Percentiles rank a stretch among this genome's conserved stretches.
Conservation (phyloP, 129 eudicot genomes). For the Arctium lappa region DNA sequence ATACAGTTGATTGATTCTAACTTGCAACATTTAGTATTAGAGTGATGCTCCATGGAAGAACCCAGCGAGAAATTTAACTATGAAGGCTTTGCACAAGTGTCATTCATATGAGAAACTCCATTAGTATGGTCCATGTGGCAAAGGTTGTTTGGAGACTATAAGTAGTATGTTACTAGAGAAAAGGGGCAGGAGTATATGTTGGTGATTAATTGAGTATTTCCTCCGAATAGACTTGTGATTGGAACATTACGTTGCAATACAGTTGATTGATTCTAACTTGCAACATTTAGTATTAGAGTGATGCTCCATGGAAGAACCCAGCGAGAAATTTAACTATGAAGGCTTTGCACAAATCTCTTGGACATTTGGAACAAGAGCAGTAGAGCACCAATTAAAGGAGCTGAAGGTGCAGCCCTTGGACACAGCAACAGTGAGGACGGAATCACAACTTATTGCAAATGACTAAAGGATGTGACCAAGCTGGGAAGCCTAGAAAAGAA, state of each 20-base stretch:
- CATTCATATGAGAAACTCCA: not conserved
- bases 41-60: too few species aligned
- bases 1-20: not conserved
- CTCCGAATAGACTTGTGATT: not conserved
- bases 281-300: too few species aligned
- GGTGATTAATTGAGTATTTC: not conserved
- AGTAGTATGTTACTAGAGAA: not conserved
- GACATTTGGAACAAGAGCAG: too few species aligned
- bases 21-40: too few species aligned
- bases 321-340: too few species aligned
- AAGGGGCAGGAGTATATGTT: not conserved
- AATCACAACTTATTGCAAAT: not conserved
- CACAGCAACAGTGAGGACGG: not conserved
- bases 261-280: not conserved
- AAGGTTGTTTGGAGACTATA: not conserved
- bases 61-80: too few species aligned
- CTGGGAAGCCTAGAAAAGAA: not conserved
- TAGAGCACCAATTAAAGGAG: not conserved
- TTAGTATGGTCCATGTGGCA: not conserved
- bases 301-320: too few species aligned
- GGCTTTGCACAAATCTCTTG: too few species aligned
- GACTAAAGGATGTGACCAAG: not conserved
- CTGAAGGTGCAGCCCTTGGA: not conserved
- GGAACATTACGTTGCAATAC: not conserved
- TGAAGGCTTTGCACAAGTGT: not conserved